Conservation (phyloP, 2,329 filamentous ascomycete species). For the Trichoderma sp. region DNA sequence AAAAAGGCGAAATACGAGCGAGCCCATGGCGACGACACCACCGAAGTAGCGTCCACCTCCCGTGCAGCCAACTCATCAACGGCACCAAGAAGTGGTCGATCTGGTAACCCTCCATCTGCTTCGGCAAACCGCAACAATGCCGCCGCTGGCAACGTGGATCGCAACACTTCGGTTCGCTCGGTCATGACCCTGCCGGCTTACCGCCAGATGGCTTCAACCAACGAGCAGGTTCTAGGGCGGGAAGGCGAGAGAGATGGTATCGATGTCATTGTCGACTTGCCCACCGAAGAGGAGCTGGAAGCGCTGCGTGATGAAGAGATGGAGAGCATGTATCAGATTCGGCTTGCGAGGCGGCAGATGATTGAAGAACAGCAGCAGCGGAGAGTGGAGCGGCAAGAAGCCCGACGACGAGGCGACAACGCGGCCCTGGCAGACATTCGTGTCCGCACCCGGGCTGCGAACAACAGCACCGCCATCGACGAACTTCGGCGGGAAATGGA, state of each 20-base stretch:
- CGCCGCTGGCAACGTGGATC: constrained; percentile 59
- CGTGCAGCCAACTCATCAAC: constrained; percentile 31
- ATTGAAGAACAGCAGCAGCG: constrained; percentile 75
- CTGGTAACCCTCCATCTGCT: neutral
- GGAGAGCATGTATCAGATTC: constrained; percentile 89
- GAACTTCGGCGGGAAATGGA: constrained; percentile 59
- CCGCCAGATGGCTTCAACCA: constrained; percentile 67
- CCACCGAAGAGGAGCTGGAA: constrained; percentile 78
- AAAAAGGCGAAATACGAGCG: constrained; percentile 34
- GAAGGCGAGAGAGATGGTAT: constrained; percentile 92
- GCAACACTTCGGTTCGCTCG: constrained; percentile 85
- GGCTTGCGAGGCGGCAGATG: constrained; percentile 73
- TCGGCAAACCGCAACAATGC: constrained; percentile 23
- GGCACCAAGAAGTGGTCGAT: constrained; percentile 12
- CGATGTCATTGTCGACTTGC: constrained; percentile 85
- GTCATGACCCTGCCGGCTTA: constrained; percentile 93
- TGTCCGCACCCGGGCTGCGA: constrained; percentile 52
- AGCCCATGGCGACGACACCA: constrained; percentile 35
- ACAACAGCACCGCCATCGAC: constrained; percentile 57
- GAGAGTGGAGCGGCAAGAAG: constrained; percentile 69
- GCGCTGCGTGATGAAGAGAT: constrained; percentile 82
- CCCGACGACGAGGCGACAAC: constrained; percentile 69
- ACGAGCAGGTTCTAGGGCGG: constrained; percentile 79
- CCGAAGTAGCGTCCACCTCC: constrained; percentile 23
- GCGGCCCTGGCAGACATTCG: constrained; percentile 68